Evolutionary conservation across 2,329 filamentous ascomycete species (phyloP).

Genomic region (Torrubiella hemipterigena): DNA sequence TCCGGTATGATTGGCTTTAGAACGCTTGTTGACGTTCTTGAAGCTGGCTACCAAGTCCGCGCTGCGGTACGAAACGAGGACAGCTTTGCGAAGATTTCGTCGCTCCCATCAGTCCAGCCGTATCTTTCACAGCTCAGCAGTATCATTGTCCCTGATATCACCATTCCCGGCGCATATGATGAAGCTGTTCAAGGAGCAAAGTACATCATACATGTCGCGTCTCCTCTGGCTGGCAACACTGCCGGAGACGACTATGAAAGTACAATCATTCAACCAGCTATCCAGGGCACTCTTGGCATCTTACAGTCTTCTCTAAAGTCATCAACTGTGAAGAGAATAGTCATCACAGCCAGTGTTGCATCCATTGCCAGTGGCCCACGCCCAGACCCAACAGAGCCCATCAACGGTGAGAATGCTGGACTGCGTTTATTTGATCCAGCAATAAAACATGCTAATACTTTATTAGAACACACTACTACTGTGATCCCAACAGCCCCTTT

Average conservation of each 20-base stretch:
- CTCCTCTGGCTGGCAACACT: slow-evolving; percentile 6
- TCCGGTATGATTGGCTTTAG: slow-evolving; percentile 18
- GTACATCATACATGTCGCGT: slow-evolving; percentile 16
- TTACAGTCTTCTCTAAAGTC: background rate
- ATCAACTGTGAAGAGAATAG: background rate
- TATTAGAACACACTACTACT: too few relatives aligned
- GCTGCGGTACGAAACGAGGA: slow-evolving; percentile 15
- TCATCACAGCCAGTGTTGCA: background rate
- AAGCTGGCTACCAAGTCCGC: slow-evolving; percentile 15
- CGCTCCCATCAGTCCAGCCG: background rate
- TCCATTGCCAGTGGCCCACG: background rate
- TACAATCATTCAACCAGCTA: slow-evolving; percentile 1
- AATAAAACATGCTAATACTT: too few relatives aligned
- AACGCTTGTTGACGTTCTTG: slow-evolving; percentile 12
- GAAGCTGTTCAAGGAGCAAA: slow-evolving; percentile 20
- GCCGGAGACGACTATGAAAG: background rate
- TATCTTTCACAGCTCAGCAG: slow-evolving; percentile 6
- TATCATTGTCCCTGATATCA: slow-evolving; percentile 19
- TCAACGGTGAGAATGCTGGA: too few relatives aligned
- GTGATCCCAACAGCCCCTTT: slow-evolving; percentile 13
- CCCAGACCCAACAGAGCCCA: too few relatives aligned
- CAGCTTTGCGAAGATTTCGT: slow-evolving; percentile 4
- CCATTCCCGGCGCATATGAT: slow-evolving; percentile 19
- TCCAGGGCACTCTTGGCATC: background rate
- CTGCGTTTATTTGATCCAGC: too few relatives aligned